Conservation (phyloP, 2,329 filamentous ascomycete genomes). For the Colletotrichum sp. region DNA sequence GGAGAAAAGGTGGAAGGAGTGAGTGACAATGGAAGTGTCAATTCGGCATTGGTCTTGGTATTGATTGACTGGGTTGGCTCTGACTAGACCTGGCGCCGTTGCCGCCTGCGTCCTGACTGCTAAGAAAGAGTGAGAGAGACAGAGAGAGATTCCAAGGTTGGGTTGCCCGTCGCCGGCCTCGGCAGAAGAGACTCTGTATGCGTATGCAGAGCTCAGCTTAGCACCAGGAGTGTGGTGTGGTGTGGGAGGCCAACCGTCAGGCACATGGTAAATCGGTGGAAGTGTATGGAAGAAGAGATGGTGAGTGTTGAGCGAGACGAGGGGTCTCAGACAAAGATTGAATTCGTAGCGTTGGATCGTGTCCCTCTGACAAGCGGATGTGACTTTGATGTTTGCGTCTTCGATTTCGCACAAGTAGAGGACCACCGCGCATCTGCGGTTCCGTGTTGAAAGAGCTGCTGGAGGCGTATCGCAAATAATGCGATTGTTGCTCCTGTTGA, state of each 20-base stretch:
- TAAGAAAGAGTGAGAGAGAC: neutral
- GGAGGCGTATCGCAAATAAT: neutral
- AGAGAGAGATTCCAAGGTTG: neutral
- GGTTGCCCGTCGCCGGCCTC: constrained; percentile 7
- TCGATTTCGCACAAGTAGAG: neutral
- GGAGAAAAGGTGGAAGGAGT: neutral
- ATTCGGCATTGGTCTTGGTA: neutral
- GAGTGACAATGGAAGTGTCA: neutral
- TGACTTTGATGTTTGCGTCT: constrained; percentile 14
- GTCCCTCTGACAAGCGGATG: neutral
- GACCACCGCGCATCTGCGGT: neutral
- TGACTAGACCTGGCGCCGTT: constrained; percentile 12
- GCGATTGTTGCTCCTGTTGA: neutral
- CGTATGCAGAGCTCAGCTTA: constrained; percentile 14
- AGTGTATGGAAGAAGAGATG: constrained; percentile 4
- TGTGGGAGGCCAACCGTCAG: neutral
- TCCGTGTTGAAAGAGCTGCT: neutral
- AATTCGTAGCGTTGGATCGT: neutral
- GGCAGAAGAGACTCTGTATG: constrained; percentile 8
- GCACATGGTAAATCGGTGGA: constrained; percentile 8
- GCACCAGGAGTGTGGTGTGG: neutral
- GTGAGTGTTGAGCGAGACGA: neutral
- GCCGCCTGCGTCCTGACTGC: constrained; percentile 6
- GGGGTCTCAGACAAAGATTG: constrained; percentile 12
- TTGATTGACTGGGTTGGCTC: neutral